Evolutionary conservation across 139 green algal genomes (phyloP), one percentile per base, ranked within the genome.

Genomic region (Volvox africanus): DNA sequence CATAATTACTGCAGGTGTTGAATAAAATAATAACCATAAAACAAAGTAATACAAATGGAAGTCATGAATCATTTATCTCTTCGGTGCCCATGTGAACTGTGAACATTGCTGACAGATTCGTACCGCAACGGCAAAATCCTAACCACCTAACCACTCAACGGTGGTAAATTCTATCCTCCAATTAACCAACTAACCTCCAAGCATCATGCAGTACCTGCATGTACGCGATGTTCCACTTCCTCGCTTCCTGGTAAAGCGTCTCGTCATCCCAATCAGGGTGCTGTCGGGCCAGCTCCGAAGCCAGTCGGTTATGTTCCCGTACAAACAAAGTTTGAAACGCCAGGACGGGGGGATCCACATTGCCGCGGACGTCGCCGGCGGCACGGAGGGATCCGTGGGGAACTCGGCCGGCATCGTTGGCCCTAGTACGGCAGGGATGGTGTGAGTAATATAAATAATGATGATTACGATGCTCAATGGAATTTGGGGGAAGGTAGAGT

Each of bases 231-330:
- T 76, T 86, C 91, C 87, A 93, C 89, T 93, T 94, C 16, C 92
- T 61, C 28, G 92, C 90, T 32, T 93, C 88, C 87, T 92, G 84
- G 75, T 88, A 94, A 22, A 90, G 73, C 30, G 33, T 65, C 86
- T 94, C 90, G 30, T 94, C 92, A 33, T 76, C 82, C 71, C 28
- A 92, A 5, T 26, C 32, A 0, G 92, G 92, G 30, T 89, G 73
- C 75, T 73, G 36, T 21, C 19, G 13, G 5, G 78, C 33, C 11
- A 88, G 61, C 50, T 92, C 61, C 1, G 33, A 44, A 20, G 92
- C 92, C 33, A 92, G 36, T 28, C 89, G 83, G 82, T 94, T 94
- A 86, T 94, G 92, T 62, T 94, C 92, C 6, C 92, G 83, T 30
- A 92, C 30, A 37, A 88, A 93, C 30, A 93, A 28, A 0, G 92